Conservation (phyloP, 345 rosid genomes). For the Draba incana region DNA sequence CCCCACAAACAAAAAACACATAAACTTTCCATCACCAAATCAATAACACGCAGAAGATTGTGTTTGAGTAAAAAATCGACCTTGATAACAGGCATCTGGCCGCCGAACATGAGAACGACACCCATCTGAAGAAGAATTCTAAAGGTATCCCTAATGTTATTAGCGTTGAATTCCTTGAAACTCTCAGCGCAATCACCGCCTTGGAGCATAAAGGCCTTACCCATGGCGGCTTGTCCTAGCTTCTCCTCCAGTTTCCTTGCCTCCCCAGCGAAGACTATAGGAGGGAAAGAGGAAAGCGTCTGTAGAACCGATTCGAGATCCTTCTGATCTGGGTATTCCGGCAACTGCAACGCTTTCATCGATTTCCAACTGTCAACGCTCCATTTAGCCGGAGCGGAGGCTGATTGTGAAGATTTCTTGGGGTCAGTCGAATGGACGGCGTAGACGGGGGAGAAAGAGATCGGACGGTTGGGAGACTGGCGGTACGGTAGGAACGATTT, state of each 20-base stretch:
- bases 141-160: constrained; percentile 65
- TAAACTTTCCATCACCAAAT: constrained; percentile 3
- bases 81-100: constrained; percentile 65
- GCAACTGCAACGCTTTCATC: constrained; percentile 63
- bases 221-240: constrained; percentile 57
- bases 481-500: constrained; percentile 41
- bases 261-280: constrained; percentile 71
- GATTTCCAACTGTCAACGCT: constrained; percentile 61
- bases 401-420: constrained; percentile 34
- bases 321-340: constrained; percentile 60
- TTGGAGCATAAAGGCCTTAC: constrained; percentile 65
- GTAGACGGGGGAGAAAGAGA: constrained; percentile 45
- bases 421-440: constrained; percentile 62
- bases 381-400: constrained; percentile 51
- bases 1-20: too few relatives aligned
- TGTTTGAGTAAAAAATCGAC: constrained; percentile 32
- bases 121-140: constrained; percentile 73
- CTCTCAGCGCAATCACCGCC: constrained; percentile 78
- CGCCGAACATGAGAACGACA: constrained; percentile 69
- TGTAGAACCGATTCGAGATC: constrained; percentile 63
- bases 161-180: constrained; percentile 60
- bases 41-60: too few relatives aligned
- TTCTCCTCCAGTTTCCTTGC: constrained; percentile 63
- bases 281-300: constrained; percentile 62
- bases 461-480: constrained; percentile 33